Conservation (phyloP, 495 filamentous ascomycete species). For the Xylaria telfairii region DNA sequence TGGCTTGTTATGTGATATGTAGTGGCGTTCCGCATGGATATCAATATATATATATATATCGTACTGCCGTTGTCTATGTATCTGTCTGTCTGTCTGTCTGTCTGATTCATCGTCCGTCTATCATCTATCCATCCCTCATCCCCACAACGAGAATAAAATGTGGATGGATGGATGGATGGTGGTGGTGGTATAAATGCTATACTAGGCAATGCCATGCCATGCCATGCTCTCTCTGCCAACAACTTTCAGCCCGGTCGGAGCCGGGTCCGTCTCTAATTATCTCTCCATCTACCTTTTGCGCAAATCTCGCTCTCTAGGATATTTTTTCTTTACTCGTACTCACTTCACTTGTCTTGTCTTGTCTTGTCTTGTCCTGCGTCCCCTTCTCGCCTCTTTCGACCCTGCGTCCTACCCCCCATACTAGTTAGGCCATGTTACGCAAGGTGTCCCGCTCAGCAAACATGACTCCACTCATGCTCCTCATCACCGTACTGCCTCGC, state of each 20-base stretch:
- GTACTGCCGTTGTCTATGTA: neutral
- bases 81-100: neutral
- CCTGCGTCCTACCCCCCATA: neutral
- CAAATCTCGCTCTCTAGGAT: neutral
- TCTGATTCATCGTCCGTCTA: no score
- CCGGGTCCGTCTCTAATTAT: no score
- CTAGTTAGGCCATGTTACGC: neutral
- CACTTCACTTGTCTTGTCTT: neutral
- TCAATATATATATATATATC: neutral
- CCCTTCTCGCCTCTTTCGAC: neutral
- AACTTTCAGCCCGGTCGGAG: neutral
- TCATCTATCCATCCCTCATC: neutral
- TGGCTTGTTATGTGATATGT: no score
- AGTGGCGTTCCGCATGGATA: no score
- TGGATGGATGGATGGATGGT: no score
- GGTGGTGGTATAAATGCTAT: slow-evolving; percentile 4
- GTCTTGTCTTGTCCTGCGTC: neutral
- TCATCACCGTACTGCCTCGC: slow-evolving; percentile 93
- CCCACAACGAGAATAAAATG: no score
- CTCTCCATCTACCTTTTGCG: neutral
- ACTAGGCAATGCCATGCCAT: neutral
- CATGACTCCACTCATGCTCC: slow-evolving; percentile 79
- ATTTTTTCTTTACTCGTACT: neutral
- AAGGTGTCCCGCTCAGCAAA: slow-evolving; percentile 43
- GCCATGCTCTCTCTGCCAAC: neutral